Evolutionary conservation across 1,284 basidiomycete genomes (phyloP).

Genomic region (Cryptococcus sp.): DNA sequence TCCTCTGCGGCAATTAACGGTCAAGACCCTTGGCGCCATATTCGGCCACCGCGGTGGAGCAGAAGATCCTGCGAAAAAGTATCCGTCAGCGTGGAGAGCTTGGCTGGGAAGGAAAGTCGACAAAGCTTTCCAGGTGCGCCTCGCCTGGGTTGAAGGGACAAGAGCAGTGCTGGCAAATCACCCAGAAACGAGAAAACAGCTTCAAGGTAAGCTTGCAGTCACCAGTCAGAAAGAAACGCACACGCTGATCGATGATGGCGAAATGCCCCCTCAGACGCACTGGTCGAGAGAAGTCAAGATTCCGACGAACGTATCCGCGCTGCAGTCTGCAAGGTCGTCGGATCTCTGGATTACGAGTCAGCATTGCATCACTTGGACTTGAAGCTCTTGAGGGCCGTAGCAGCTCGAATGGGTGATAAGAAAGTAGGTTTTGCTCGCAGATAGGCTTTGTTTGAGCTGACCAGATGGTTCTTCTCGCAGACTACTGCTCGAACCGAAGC

Average conservation of each 20-base stretch:
- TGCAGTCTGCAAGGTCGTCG: constrained; percentile 78
- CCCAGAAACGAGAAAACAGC: constrained; percentile 66
- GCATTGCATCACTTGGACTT: constrained; percentile 77
- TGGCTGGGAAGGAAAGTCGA: constrained; percentile 85
- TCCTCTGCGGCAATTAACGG: constrained; percentile 73
- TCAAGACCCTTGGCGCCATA: constrained; percentile 85
- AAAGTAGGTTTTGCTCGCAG: constrained; percentile 61
- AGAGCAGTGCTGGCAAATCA: constrained; percentile 66
- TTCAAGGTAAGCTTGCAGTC: constrained; percentile 64
- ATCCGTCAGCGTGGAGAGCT: constrained; percentile 78
- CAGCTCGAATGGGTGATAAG: constrained; percentile 78
- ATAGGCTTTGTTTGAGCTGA: not conserved
- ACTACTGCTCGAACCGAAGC: constrained; percentile 79
- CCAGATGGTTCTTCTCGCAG: constrained; percentile 50
- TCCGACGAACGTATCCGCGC: constrained; percentile 89
- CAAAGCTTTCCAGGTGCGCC: constrained; percentile 68
- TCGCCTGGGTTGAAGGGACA: constrained; percentile 75
- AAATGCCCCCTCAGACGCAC: constrained; percentile 58
- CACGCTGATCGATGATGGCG: not conserved
- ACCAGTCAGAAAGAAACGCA: not conserved
- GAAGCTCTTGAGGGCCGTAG: constrained; percentile 65
- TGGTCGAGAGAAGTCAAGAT: constrained; percentile 73
- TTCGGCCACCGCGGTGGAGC: constrained; percentile 66
- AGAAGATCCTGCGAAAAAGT: constrained; percentile 70
- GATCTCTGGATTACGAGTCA: constrained; percentile 86